Evolutionary conservation across 2,329 filamentous ascomycete genomes (phyloP), one percentile per base, ranked within the genome.

Genomic region (Thermoascus crustaceus): DNA sequence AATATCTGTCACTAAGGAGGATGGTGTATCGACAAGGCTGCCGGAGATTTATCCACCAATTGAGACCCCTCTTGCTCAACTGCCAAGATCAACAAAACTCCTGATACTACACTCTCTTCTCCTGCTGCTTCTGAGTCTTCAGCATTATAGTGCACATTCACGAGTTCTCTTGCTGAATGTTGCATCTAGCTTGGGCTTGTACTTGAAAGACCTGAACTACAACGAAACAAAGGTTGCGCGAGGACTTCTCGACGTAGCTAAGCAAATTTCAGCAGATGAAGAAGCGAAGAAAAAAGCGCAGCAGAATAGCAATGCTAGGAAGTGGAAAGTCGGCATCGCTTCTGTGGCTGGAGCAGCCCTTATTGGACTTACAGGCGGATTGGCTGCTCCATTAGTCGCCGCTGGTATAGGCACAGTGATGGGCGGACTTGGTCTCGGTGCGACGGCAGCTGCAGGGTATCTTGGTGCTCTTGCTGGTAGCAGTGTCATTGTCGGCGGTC

Each of bases 331-430:
- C 13, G 86, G 88, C 0, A 69, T 95, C 17, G 89, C 88, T 0
- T 85, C 83, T 6, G 85, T 93, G 0, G 87, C 85, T 0, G 89
- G 89, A 7, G 89, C 89, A 1, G 85, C 84, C 0, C 67, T 94
- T 1, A 88, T 95, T n/a, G 79, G 79, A 7, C 75, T 84, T 3
- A 94, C 87, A 0, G 82, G 82, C 18, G 82, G 82, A 20, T 73
- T 95, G 7, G 82, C 85, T 6, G 78, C 82, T 1, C 80, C 86
- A 0, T 68, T 96, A 2, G 74, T 85, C 9, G 80, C 78, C 13
- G 85, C 83, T 7, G 85, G 85, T 1, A 72, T 96, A 25, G 88
- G 88, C 16, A 80, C 77, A 1, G 71, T 89, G 0, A 82, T 88
- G 65, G 80, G 82, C 16, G 85, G 85, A 0, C 61, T 85, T 7